Evolutionary conservation across 2,329 filamentous ascomycete genomes (phyloP), one percentile per base, ranked within the genome.

Genomic region (Fusarium metavorans): DNA sequence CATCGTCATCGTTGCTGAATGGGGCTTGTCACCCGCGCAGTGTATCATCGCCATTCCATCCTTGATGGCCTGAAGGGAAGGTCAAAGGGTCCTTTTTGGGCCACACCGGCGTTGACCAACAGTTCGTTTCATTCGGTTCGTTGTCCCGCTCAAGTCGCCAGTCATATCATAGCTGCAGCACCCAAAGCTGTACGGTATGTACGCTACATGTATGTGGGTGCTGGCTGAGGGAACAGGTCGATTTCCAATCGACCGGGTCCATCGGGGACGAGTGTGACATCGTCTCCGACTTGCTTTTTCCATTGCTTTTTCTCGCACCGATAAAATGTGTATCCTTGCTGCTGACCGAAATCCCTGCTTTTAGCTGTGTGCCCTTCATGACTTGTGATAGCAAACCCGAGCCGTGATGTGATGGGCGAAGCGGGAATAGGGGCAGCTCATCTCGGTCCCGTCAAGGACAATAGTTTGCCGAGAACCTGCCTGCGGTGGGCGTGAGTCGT

Each of bases 121-220:
- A 48, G 43, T 65, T 50, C 48, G 35, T 64, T 43, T 56, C 14
- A 30, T 32, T 37, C 60, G 41, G 50, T 66, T 20, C 30, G 20
- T 45, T n/a, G 9, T 30, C 27, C 35, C 43, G 54, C 25, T 25
- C 27, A 41, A 37, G 18, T 64, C 57, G 45, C 62, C 30, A 75
- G 72, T 62, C 64, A 61, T 61, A 52, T 32, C 25, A 41, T 27
- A 41, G 57, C 25, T 52, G 34, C 56, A 72, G 64, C 48, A 35
- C 25, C n/a, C 27, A 50, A 43, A 54, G 9, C 41, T 34, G 35
- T 23, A 25, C 48, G 14, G 41, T 45, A 45, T 34, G 20, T 25
- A n/a, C 27, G 7, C 27, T 30, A 30, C 45, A 27, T 50, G 45
- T n/a, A 27, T 18, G 62, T 45, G 41, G 57, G 37, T 32, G 71